phyloP scores from a whole-genome alignment of 2,329 filamentous ascomycete genomes.

The Colletotrichum sp. region DNA sequence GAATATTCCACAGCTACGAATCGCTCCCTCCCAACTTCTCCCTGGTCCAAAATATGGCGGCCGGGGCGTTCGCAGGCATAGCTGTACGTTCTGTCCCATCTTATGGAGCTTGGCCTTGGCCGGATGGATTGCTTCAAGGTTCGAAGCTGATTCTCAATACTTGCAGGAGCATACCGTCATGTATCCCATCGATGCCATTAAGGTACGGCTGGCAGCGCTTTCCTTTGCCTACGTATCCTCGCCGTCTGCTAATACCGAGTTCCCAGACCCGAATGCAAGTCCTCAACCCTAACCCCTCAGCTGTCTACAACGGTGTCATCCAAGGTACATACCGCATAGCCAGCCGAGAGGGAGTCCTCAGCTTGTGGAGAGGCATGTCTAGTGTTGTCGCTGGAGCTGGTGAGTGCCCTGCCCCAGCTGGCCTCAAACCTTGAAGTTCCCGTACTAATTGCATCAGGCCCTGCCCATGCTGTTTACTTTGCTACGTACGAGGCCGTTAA shows the following conservation, averaged over 20 bases:
- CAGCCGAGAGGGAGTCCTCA: conserved; percentile 84
- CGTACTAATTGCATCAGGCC: conserved; percentile 63
- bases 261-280: conserved; percentile 96
- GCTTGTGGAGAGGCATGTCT: conserved; percentile 94
- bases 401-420: conserved; percentile 46
- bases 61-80: conserved; percentile 96
- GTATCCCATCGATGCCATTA: conserved; percentile 98
- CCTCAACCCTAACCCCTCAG: conserved; percentile 79
- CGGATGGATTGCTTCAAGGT: background rate
- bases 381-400: conserved; percentile 96
- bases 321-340: conserved; percentile 95
- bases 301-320: conserved; percentile 87
- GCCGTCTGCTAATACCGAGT: conserved; percentile 23
- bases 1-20: conserved; percentile 71
- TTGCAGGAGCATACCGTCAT: conserved; percentile 94
- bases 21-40: conserved; percentile 93
- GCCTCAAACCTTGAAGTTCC: background rate
- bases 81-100: conserved; percentile 64
- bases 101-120: background rate
- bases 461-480: conserved; percentile 97
- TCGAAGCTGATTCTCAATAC: conserved; percentile 21
- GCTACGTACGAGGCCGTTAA: conserved; percentile 98
- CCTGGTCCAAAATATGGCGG: conserved; percentile 91
- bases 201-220: conserved; percentile 61
- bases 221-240: background rate